Percentiles rank a stretch among this genome's conserved stretches.
phyloP scores from a whole-genome alignment of 108 stramenopile species.

The Nitzschia sp. region DNA sequence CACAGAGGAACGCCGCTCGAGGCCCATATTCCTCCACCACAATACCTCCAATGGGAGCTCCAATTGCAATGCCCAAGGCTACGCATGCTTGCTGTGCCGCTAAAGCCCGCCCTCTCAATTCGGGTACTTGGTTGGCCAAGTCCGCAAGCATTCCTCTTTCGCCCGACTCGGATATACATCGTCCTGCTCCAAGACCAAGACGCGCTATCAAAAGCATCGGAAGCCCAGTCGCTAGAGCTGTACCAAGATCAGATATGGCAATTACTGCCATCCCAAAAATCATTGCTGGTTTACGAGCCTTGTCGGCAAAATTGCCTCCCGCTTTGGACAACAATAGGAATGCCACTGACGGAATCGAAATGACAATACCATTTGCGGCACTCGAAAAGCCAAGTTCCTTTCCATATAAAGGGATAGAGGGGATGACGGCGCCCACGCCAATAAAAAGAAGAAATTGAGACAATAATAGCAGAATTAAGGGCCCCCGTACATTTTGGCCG shows the following conservation, averaged over 20 bases:
- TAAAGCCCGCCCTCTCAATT: slow-evolving; percentile 58
- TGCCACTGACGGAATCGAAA: slow-evolving; percentile 71
- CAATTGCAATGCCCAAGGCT: slow-evolving; percentile 74
- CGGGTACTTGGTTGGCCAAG: slow-evolving; percentile 51
- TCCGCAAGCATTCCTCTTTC: slow-evolving; percentile 78
- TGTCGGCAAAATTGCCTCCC: slow-evolving; percentile 57
- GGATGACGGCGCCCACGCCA: slow-evolving; percentile 82
- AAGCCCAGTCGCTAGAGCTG: slow-evolving; percentile 48
- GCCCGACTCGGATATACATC: slow-evolving; percentile 64
- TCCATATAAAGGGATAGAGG: slow-evolving; percentile 71
- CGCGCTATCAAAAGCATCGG: slow-evolving; percentile 52
- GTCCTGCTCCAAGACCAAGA: slow-evolving; percentile 63
- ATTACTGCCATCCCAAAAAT: slow-evolving; percentile 76
- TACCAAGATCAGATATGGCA: slow-evolving; percentile 60
- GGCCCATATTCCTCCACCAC: slow-evolving; percentile 65
- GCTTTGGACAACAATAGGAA: slow-evolving; percentile 51
- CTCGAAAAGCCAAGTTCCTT: slow-evolving; percentile 69
- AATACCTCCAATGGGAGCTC: slow-evolving; percentile 69
- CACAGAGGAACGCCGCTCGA: slow-evolving; percentile 67
- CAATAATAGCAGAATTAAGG: slow-evolving; percentile 60
- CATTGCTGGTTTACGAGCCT: slow-evolving; percentile 70
- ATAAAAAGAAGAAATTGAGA: slow-evolving; percentile 75
- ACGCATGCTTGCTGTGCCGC: slow-evolving; percentile 68
- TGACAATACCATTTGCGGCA: slow-evolving; percentile 74
- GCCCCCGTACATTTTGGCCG: slow-evolving; percentile 23